Evolutionary conservation across 352 stramenopile genomes (phyloP).

Genomic region (Thraustotheca clavata): DNA sequence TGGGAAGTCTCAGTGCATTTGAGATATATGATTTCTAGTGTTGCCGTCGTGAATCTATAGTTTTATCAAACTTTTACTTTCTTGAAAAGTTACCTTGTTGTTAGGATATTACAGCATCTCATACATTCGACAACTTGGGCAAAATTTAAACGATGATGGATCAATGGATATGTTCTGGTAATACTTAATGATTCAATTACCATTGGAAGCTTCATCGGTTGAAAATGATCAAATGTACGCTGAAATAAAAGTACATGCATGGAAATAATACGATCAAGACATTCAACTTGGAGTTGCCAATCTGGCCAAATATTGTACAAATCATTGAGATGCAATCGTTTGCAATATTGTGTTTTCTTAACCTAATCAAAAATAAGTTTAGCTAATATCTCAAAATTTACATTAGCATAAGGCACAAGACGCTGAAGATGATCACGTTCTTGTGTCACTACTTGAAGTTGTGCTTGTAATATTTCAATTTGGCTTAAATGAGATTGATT

Average conservation of each 20-base stretch:
- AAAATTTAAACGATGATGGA: constrained; percentile 12
- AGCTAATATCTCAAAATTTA: not conserved
- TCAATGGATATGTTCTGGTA: constrained; percentile 3
- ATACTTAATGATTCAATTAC: not conserved
- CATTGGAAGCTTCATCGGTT: not conserved
- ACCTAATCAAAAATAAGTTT: not conserved
- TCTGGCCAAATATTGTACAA: constrained; percentile 9
- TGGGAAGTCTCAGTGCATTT: constrained; percentile 12
- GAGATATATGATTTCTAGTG: constrained; percentile 1
- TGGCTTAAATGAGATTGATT: not conserved
- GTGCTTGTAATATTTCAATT: not conserved
- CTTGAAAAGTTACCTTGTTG: not conserved
- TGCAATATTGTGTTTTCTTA: constrained; percentile 16
- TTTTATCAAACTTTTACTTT: not conserved
- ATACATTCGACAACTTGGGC: constrained; percentile 10
- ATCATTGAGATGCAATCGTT: constrained; percentile 10
- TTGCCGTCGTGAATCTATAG: not conserved
- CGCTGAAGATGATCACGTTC: constrained; percentile 8
- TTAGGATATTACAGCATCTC: not conserved
- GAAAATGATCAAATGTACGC: not conserved
- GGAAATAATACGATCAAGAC: not conserved
- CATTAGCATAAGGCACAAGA: constrained; percentile 9
- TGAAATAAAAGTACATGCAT: constrained; percentile 1
- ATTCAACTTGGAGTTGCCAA: constrained; percentile 9
- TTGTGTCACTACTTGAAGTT: not conserved